Percentiles rank a stretch among this genome's conserved stretches.
Conservation (phyloP, 2,329 filamentous ascomycete genomes). For the Cladosporium phlei region DNA sequence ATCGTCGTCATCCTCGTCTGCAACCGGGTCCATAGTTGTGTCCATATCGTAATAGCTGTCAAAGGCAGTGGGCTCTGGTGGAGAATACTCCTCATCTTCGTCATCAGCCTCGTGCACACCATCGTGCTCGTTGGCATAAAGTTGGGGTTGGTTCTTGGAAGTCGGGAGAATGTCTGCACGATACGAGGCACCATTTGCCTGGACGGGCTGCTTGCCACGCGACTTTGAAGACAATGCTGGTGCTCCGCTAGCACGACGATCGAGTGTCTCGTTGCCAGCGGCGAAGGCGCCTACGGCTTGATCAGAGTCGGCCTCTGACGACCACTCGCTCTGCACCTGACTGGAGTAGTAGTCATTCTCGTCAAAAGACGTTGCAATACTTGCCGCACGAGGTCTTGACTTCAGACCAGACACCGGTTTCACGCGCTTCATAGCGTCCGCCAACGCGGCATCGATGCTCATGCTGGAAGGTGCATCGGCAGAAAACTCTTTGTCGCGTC, state of each 20-base stretch:
- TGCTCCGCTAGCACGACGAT: conserved; percentile 6
- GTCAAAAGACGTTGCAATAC: conserved; percentile 67
- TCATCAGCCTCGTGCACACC: conserved; percentile 24
- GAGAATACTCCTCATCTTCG: conserved; percentile 32
- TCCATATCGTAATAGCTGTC: conserved; percentile 19
- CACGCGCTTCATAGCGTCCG: conserved; percentile 66
- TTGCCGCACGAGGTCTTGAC: conserved; percentile 56
- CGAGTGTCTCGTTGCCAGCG: conserved; percentile 22
- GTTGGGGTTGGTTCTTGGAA: conserved; percentile 14
- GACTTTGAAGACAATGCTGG: conserved; percentile 9
- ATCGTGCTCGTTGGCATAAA: conserved; percentile 17
- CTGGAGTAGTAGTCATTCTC: conserved; percentile 96
- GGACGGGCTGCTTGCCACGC: conserved; percentile 19
- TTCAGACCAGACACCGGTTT: conserved; percentile 60
- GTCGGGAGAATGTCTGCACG: not conserved
- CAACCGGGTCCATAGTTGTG: conserved; percentile 14
- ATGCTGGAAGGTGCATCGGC: conserved; percentile 43
- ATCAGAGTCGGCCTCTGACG: conserved; percentile 48
- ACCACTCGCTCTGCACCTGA: conserved; percentile 69
- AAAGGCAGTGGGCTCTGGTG: conserved; percentile 24
- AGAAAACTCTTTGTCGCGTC: conserved; percentile 45
- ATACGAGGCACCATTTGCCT: conserved; percentile 8
- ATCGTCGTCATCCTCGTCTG: conserved; percentile 29
- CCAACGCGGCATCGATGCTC: conserved; percentile 40
- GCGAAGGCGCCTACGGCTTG: conserved; percentile 37